A percentile compares a stretch with the other conserved stretches of the same genome.
phyloP scores from a whole-genome alignment of 2,329 filamentous ascomycete genomes.

The Tympanopsis confertula region DNA sequence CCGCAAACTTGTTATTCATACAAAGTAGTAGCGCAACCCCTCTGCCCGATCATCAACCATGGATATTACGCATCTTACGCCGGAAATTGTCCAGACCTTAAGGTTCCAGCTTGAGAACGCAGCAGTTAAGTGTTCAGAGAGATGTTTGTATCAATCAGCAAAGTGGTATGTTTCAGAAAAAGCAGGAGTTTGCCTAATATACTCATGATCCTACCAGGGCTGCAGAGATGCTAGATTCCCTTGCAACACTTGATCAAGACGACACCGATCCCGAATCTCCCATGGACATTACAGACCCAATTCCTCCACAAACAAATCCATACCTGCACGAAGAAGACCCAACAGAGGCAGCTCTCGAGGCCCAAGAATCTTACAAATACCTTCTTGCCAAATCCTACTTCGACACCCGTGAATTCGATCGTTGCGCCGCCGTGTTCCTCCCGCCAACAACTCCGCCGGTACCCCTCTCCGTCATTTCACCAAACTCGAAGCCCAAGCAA shows the following conservation, averaged over 20 bases:
- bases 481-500: background rate
- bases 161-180: constrained; percentile 44
- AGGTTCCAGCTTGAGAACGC: constrained; percentile 50
- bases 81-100: no score
- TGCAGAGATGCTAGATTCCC: constrained; percentile 57
- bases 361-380: constrained; percentile 51
- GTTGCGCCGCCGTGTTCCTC: constrained; percentile 57
- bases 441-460: constrained; percentile 40
- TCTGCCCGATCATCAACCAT: no score
- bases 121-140: constrained; percentile 57
- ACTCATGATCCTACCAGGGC: constrained; percentile 33
- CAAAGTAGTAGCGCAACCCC: no score
- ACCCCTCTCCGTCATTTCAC: constrained; percentile 21
- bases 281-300: constrained; percentile 3
- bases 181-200: background rate
- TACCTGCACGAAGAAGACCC: constrained; percentile 33
- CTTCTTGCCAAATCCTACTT: constrained; percentile 64
- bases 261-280: constrained; percentile 34
- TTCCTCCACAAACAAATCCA: constrained; percentile 23
- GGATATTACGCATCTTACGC: no score
- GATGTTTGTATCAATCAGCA: constrained; percentile 63
- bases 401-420: constrained; percentile 63
- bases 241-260: constrained; percentile 31
- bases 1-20: no score
- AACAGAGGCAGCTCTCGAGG: constrained; percentile 46